Evolutionary conservation across 2,329 filamentous ascomycete genomes (phyloP).

Genomic region (Alternaria consortialis): DNA sequence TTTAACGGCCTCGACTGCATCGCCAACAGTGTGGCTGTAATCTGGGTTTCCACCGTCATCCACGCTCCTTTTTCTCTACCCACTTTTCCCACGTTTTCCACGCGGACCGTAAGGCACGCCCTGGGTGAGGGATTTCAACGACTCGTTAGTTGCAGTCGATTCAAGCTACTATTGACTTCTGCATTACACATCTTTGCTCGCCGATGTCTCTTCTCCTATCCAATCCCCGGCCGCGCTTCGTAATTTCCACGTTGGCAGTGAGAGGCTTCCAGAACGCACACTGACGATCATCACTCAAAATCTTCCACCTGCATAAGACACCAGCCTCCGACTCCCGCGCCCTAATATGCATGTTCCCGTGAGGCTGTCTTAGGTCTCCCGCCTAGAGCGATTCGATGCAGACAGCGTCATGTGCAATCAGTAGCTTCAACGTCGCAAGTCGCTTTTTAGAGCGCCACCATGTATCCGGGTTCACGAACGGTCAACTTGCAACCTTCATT

Average conservation of each 20-base stretch:
- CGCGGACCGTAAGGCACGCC: not conserved
- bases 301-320: conserved; percentile 8
- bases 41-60: conserved; percentile 1
- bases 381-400: not conserved
- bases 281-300: conserved; percentile 14
- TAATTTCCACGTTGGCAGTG: not conserved
- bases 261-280: not conserved
- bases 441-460: conserved; percentile 19
- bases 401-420: conserved; percentile 1
- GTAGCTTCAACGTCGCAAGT: conserved; percentile 1
- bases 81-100: conserved; percentile 10
- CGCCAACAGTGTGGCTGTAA: conserved; percentile 7
- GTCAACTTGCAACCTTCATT: conserved; percentile 3
- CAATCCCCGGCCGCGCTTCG: conserved; percentile 7
- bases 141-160: not conserved
- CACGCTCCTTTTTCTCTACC: conserved; percentile 12
- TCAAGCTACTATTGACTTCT: not conserved
- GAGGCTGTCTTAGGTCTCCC: conserved; percentile 12
- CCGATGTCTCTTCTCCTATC: not conserved
- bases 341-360: conserved; percentile 16
- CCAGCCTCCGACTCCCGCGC: conserved; percentile 18
- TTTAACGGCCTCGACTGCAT: not conserved
- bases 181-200: not conserved
- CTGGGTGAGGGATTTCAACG: conserved; percentile 7
- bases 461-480: conserved; percentile 18